A percentile compares a stretch with the other conserved stretches of the same genome.
phyloP scores from a whole-genome alignment of 176 grass and related monocot species.

The Neostapfia colusana region DNA sequence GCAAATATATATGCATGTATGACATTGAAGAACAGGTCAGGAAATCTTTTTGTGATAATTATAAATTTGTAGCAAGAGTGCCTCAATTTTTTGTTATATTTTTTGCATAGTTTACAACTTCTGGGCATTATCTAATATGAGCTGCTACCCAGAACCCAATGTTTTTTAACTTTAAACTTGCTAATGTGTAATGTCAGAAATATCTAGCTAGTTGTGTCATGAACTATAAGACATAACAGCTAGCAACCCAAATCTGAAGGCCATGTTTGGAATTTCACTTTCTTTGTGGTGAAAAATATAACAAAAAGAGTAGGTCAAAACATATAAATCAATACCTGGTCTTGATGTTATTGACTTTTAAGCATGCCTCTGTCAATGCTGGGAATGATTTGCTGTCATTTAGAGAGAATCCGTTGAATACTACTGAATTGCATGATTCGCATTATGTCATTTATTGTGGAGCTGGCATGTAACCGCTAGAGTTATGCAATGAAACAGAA shows the following conservation, averaged over 20 bases:
- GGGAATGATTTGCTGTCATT: neutral
- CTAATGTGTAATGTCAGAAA: neutral
- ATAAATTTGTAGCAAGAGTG: neutral
- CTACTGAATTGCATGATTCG: neutral
- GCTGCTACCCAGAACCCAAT: neutral
- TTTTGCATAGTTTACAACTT: neutral
- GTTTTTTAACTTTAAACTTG: neutral
- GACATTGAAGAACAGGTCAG: slow-evolving; percentile 91
- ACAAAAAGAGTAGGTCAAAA: neutral
- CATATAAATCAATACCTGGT: neutral
- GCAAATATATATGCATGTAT: slow-evolving; percentile 98
- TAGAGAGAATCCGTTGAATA: neutral
- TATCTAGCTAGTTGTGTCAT: slow-evolving; percentile 2
- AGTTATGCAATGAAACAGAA: neutral
- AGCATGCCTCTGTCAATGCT: neutral
- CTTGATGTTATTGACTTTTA: slow-evolving; percentile 9
- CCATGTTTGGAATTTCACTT: slow-evolving; percentile 4
- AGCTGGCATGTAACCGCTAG: neutral
- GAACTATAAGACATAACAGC: neutral
- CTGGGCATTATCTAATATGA: neutral
- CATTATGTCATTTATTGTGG: neutral
- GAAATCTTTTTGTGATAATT: slow-evolving; percentile 34
- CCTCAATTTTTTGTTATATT: neutral
- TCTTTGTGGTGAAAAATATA: neutral
- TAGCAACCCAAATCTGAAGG: slow-evolving; percentile 3